Conservation (phyloP, 257 asterid species). For the Lycium ferocissimum region DNA sequence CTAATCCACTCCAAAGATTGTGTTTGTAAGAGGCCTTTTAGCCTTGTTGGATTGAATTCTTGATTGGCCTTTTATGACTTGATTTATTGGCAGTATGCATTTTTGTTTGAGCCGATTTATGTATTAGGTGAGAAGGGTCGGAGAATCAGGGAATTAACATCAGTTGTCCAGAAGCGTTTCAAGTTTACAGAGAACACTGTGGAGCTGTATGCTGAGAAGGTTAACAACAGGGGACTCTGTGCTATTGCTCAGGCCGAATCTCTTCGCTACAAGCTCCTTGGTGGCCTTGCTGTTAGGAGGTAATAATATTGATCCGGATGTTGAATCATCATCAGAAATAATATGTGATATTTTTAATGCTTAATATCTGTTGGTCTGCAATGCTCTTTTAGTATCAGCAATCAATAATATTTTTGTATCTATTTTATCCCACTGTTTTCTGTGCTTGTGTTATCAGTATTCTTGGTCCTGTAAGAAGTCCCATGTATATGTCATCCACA, state of each 20-base stretch:
- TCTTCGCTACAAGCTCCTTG: constrained; percentile 65
- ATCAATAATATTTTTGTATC: background rate
- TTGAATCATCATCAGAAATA: background rate
- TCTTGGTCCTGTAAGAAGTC: background rate
- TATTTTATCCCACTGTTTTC: background rate
- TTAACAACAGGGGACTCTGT: constrained; percentile 60
- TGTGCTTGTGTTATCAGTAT: background rate
- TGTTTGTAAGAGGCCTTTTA: background rate
- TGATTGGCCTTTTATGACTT: background rate
- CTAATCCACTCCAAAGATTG: background rate
- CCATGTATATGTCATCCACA: constrained; percentile 36
- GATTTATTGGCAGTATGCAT: background rate
- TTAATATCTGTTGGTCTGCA: background rate
- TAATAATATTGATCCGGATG: constrained; percentile 14
- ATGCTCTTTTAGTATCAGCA: background rate
- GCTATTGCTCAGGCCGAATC: constrained; percentile 69
- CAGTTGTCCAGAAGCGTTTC: constrained; percentile 68
- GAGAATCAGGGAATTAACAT: constrained; percentile 71
- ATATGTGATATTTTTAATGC: background rate
- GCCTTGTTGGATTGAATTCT: background rate
- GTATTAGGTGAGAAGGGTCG: constrained; percentile 68
- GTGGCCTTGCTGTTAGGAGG: constrained; percentile 66
- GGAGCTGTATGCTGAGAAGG: constrained; percentile 58
- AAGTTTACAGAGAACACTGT: constrained; percentile 62
- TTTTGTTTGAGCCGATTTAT: background rate